Percentiles rank a stretch among this genome's conserved stretches.
Evolutionary conservation across 139 green algal genomes (phyloP).

Genomic region (Limnomonas spitsbergensis): DNA sequence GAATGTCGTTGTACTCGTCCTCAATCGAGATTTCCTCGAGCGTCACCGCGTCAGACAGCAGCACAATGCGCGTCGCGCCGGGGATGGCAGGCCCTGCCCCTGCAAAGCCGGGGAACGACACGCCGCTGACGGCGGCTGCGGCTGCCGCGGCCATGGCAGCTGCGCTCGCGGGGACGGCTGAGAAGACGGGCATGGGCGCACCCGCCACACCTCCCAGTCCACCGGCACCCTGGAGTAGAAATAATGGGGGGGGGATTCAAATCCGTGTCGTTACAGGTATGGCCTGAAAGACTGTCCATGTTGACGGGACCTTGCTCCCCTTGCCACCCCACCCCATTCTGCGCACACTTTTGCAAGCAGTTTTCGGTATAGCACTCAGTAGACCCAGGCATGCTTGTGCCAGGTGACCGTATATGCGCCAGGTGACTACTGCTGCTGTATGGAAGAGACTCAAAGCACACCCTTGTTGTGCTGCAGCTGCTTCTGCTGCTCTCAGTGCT

Average conservation of each 20-base stretch:
- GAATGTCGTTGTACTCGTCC: conserved; percentile 90
- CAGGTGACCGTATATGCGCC: too few species aligned
- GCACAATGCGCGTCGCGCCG: conserved; percentile 56
- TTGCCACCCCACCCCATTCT: too few species aligned
- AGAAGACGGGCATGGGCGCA: neutral
- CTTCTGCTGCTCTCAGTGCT: neutral
- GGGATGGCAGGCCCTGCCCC: neutral
- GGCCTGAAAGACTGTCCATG: too few species aligned
- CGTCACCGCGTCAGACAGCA: conserved; percentile 68
- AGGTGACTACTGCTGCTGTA: too few species aligned
- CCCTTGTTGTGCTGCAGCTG: neutral
- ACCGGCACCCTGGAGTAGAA: neutral
- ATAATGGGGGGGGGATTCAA: too few species aligned
- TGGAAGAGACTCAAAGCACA: too few species aligned
- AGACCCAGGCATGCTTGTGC: too few species aligned
- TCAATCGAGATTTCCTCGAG: conserved; percentile 83
- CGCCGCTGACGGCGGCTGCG: neutral
- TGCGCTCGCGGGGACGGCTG: neutral
- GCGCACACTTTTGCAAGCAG: too few species aligned
- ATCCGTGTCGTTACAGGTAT: too few species aligned
- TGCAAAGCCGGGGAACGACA: neutral
- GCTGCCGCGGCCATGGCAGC: conserved; percentile 7
- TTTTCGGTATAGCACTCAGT: too few species aligned
- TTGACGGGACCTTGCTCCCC: too few species aligned
- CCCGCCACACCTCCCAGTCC: neutral